Evolutionary conservation across 805 yeast genomes (phyloP).

Genomic region (Metschnikowia koreensis): DNA sequence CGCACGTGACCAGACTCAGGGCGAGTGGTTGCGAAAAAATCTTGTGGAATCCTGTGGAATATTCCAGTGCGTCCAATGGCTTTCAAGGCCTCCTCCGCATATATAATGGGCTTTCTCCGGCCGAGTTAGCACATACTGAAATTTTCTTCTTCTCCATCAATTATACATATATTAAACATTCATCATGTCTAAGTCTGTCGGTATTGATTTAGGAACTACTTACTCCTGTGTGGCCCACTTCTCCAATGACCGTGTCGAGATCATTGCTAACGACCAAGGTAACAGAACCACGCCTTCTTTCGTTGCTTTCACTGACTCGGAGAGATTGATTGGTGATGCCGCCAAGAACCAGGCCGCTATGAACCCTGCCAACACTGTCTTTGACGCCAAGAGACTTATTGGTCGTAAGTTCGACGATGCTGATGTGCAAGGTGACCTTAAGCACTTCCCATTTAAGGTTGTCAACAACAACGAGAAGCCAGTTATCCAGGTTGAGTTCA

Average conservation of each 20-base stretch:
- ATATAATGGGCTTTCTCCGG: slow-evolving; percentile 5
- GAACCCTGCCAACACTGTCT: slow-evolving; percentile 34
- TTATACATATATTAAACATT: background rate
- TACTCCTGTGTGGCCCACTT: slow-evolving; percentile 36
- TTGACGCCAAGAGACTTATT: slow-evolving; percentile 35
- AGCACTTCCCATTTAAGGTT: slow-evolving; percentile 35
- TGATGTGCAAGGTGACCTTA: slow-evolving; percentile 29
- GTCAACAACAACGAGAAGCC: slow-evolving; percentile 31
- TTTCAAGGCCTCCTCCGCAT: background rate
- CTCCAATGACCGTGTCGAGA: slow-evolving; percentile 33
- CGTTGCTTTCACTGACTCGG: slow-evolving; percentile 34
- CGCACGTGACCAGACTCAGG: slow-evolving; percentile 2
- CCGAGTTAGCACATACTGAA: background rate
- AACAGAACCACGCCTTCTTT: slow-evolving; percentile 35
- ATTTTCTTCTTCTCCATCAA: slow-evolving; percentile 1
- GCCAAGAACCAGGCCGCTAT: slow-evolving; percentile 36
- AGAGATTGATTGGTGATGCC: slow-evolving; percentile 34
- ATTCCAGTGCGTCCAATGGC: slow-evolving; percentile 13
- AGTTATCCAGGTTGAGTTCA: slow-evolving; percentile 30
- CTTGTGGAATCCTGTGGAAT: slow-evolving; percentile 18
- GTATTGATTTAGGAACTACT: slow-evolving; percentile 35
- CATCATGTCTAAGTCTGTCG: slow-evolving; percentile 31
- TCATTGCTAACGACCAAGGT: slow-evolving; percentile 34
- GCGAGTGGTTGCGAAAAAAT: slow-evolving; percentile 10
- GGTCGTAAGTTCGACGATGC: slow-evolving; percentile 30